phyloP scores from a whole-genome alignment of 2,329 filamentous ascomycete species.

The Alternaria panax region DNA sequence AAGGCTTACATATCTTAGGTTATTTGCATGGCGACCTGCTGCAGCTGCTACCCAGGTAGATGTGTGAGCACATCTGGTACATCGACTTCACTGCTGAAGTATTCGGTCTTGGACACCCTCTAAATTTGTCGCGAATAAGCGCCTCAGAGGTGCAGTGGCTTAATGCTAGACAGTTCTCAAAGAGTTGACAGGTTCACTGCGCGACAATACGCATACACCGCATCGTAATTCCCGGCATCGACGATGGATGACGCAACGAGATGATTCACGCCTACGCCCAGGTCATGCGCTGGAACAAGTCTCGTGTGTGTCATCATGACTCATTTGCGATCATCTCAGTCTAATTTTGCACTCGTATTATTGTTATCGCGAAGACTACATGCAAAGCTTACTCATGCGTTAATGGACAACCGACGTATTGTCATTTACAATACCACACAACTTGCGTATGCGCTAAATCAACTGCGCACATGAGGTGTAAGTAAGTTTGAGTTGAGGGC shows the following conservation, averaged over 20 bases:
- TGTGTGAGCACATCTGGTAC: not conserved
- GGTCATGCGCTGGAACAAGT: not conserved
- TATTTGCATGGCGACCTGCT: not conserved
- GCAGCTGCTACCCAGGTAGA: not conserved
- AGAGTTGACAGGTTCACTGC: not conserved
- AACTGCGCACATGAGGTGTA: not conserved
- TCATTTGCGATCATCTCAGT: not conserved
- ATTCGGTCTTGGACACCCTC: not conserved
- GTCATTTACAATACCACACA: not conserved
- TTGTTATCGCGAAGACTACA: not conserved
- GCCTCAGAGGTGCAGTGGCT: not conserved
- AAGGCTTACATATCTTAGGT: not conserved
- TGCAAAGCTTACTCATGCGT: not conserved
- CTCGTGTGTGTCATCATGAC: not conserved
- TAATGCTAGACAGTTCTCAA: not conserved
- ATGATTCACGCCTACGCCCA: not conserved
- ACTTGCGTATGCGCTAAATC: not conserved
- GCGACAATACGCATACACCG: not conserved
- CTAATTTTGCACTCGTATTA: not conserved
- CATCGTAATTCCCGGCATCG: not conserved
- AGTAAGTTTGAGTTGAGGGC: too few relatives aligned
- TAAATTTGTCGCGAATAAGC: not conserved
- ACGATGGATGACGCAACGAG: not conserved
- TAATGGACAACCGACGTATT: not conserved
- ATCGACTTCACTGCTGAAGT: not conserved